These are phyloP conservation scores for Lagenaria siceraria DNA, from an alignment of 306 rosid species.

Conservation along the genomic window DNA sequence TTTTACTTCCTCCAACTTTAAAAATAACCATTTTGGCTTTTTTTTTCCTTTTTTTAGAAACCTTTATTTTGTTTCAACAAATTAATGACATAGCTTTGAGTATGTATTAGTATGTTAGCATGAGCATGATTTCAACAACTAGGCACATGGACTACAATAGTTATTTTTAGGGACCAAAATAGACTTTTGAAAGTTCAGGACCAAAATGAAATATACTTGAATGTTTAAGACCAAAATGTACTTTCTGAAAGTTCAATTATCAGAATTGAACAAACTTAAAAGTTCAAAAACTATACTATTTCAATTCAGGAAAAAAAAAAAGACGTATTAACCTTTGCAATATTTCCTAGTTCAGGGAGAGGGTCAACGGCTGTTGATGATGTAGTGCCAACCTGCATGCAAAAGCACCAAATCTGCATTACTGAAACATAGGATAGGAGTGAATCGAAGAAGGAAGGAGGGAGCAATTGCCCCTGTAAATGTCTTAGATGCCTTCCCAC, in stretches of 20 bases:
- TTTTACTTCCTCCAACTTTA: neutral
- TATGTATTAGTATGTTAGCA: neutral
- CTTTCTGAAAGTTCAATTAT: neutral
- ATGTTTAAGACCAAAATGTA: neutral
- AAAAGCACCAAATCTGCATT: neutral
- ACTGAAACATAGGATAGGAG: neutral
- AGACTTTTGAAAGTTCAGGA: neutral
- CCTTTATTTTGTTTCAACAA: neutral
- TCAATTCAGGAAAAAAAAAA: neutral
- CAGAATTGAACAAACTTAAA: neutral
- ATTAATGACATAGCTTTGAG: neutral
- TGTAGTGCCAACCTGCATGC: slow-evolving; percentile 77
- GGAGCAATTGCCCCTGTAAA: neutral
- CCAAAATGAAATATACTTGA: neutral
- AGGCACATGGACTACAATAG: neutral
- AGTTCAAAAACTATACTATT: neutral
- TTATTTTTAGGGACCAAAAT: neutral
- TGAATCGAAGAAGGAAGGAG: neutral
- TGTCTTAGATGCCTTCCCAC: neutral
- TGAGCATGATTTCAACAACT: neutral
- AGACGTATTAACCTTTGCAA: slow-evolving; percentile 50
- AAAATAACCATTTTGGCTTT: neutral
- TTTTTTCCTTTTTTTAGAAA: too few species aligned
- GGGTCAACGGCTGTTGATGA: slow-evolving; percentile 95
- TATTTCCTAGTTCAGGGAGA: slow-evolving; percentile 43